Conservation (phyloP, 2,329 filamentous ascomycete genomes). For the Cladobotryum protrusum region DNA sequence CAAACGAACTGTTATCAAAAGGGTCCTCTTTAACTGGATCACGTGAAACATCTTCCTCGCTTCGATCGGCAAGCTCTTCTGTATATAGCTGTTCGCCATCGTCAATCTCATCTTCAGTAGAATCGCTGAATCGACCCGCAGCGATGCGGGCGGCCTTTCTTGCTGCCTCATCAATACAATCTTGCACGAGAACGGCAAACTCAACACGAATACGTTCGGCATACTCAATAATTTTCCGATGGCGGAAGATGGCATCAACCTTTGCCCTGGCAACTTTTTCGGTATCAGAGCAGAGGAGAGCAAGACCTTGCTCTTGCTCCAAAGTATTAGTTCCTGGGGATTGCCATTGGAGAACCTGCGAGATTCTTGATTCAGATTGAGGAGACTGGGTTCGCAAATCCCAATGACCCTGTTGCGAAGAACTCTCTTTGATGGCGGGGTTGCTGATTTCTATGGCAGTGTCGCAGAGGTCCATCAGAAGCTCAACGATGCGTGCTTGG, state of each 20-base stretch:
- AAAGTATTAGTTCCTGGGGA: constrained; percentile 85
- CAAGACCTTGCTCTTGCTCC: constrained; percentile 88
- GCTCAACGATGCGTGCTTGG: constrained; percentile 86
- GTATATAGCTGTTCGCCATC: neutral
- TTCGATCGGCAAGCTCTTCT: constrained; percentile 19
- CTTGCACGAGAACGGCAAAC: constrained; percentile 85
- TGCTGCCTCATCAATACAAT: constrained; percentile 90
- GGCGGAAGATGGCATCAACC: constrained; percentile 85
- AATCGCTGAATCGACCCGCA: constrained; percentile 77
- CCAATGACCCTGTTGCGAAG: constrained; percentile 54
- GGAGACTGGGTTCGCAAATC: constrained; percentile 92
- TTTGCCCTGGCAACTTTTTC: constrained; percentile 79
- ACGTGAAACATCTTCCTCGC: constrained; percentile 31
- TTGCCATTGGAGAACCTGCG: constrained; percentile 93
- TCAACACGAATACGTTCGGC: constrained; percentile 92
- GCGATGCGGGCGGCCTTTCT: constrained; percentile 84
- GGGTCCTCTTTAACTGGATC: constrained; percentile 40
- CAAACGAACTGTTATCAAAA: constrained; percentile 41
- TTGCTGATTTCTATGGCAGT: constrained; percentile 93
- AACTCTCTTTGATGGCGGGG: constrained; percentile 82
- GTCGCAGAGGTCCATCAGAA: constrained; percentile 91
- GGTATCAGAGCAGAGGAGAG: constrained; percentile 82
- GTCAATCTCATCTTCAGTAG: constrained; percentile 55
- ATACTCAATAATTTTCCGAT: constrained; percentile 91
- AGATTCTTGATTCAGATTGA: constrained; percentile 89